Conservation (phyloP, 2,329 filamentous ascomycete species). For the Grosmannia clavigera region DNA sequence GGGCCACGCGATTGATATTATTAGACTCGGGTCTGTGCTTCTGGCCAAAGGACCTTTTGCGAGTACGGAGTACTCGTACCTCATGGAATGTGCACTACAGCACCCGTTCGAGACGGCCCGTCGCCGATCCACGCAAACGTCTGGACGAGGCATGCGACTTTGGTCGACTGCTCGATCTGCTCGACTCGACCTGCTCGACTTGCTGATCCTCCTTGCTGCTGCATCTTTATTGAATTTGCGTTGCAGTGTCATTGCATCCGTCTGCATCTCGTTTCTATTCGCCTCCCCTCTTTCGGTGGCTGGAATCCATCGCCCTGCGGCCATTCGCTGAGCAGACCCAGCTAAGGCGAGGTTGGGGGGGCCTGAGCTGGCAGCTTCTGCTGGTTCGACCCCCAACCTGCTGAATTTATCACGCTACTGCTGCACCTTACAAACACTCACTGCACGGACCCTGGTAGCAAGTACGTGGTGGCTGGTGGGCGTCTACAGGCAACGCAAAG, state of each 20-base stretch:
- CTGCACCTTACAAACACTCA: background rate
- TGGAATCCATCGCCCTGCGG: background rate
- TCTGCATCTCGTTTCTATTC: background rate
- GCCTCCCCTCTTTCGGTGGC: background rate
- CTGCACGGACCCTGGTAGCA: background rate
- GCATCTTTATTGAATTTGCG: background rate
- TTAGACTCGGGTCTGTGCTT: background rate
- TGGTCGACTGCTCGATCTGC: background rate
- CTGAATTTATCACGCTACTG: conserved; percentile 1
- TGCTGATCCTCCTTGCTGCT: background rate
- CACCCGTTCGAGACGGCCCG: background rate
- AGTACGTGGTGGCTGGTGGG: background rate
- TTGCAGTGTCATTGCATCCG: background rate
- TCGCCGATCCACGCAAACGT: background rate
- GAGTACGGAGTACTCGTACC: background rate
- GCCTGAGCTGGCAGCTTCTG: background rate
- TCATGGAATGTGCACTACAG: background rate
- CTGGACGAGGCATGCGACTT: background rate
- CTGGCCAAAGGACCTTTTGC: background rate
- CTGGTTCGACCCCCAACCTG: background rate
- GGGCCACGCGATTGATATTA: background rate
- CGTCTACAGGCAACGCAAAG: background rate
- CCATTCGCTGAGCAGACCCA: background rate
- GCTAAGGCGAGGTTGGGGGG: background rate
- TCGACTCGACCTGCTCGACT: too few relatives aligned